A percentile compares a stretch with the other conserved stretches of the same genome.
Evolutionary conservation across 495 filamentous ascomycete genomes (phyloP).

Genomic region (Lasiosphaeria miniovina): DNA sequence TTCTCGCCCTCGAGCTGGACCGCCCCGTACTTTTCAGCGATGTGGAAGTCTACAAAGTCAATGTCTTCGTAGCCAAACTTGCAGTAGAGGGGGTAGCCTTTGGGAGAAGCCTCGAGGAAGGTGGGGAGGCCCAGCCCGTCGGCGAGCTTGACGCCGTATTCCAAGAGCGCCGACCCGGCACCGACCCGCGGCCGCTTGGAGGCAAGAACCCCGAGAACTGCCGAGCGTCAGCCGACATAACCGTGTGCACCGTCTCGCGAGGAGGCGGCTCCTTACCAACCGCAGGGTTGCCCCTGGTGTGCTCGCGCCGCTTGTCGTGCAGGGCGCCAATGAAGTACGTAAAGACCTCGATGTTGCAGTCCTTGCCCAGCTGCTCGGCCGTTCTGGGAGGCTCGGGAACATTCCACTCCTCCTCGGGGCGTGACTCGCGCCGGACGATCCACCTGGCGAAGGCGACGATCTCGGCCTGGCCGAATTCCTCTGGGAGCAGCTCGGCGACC

Average conservation of each 20-base stretch:
- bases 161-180: slow-evolving; percentile 27
- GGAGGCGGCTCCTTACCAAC: slow-evolving; percentile 22
- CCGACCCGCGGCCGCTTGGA: slow-evolving; percentile 26
- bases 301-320: slow-evolving; percentile 12
- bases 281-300: slow-evolving; percentile 24
- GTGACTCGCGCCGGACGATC: slow-evolving; percentile 18
- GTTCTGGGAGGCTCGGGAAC: slow-evolving; percentile 6
- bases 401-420: slow-evolving; percentile 30
- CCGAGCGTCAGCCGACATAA: not conserved
- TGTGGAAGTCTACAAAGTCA: slow-evolving; percentile 20
- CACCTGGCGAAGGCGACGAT: slow-evolving; percentile 30
- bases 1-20: slow-evolving; percentile 14
- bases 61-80: slow-evolving; percentile 27
- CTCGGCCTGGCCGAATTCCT: slow-evolving; percentile 18
- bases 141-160: slow-evolving; percentile 25
- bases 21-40: slow-evolving; percentile 23
- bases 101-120: slow-evolving; percentile 26
- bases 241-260: not conserved
- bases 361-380: slow-evolving; percentile 26
- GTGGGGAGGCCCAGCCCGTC: slow-evolving; percentile 25
- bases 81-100: slow-evolving; percentile 27
- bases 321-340: slow-evolving; percentile 26
- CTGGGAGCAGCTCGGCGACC: slow-evolving; percentile 28
- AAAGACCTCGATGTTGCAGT: slow-evolving; percentile 16
- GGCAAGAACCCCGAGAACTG: slow-evolving; percentile 26